phyloP scores from a whole-genome alignment of 2,329 filamentous ascomycete genomes.

The Xylaria arbuscula region DNA sequence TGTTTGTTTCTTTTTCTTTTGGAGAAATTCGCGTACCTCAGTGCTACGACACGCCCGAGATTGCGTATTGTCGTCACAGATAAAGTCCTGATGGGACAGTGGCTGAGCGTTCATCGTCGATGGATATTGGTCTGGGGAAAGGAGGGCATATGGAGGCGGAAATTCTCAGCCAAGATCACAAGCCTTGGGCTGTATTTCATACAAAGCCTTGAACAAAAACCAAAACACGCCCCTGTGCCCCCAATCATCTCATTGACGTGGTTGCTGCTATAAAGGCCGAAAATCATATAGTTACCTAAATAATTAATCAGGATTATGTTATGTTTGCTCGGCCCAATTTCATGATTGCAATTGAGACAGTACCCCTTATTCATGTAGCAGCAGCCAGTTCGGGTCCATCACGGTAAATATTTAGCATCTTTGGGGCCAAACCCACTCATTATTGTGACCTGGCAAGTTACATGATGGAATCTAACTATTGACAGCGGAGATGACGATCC shows the following conservation, averaged over 20 bases:
- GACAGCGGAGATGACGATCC: constrained; percentile 18
- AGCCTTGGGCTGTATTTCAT: too few relatives aligned
- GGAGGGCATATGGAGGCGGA: background rate
- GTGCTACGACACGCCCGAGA: background rate
- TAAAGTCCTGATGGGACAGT: background rate
- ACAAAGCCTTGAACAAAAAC: background rate
- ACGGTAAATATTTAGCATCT: constrained; percentile 17
- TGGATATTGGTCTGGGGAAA: background rate
- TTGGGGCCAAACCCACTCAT: constrained; percentile 21
- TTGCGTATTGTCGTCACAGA: background rate
- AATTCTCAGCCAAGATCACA: background rate
- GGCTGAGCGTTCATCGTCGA: too few relatives aligned
- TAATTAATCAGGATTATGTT: background rate
- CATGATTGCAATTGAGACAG: constrained; percentile 1
- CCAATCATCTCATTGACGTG: background rate
- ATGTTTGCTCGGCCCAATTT: background rate
- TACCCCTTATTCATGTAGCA: background rate
- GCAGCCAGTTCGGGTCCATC: constrained; percentile 9
- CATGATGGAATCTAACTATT: constrained; percentile 2
- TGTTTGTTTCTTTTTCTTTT: too few relatives aligned
- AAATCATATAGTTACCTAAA: background rate
- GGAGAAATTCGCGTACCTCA: background rate
- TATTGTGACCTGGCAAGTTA: constrained; percentile 11
- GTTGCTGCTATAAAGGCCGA: background rate
- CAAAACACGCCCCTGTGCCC: constrained; percentile 7